phyloP scores from a whole-genome alignment of 805 yeast genomes.

The Geotrichum ghanense region DNA sequence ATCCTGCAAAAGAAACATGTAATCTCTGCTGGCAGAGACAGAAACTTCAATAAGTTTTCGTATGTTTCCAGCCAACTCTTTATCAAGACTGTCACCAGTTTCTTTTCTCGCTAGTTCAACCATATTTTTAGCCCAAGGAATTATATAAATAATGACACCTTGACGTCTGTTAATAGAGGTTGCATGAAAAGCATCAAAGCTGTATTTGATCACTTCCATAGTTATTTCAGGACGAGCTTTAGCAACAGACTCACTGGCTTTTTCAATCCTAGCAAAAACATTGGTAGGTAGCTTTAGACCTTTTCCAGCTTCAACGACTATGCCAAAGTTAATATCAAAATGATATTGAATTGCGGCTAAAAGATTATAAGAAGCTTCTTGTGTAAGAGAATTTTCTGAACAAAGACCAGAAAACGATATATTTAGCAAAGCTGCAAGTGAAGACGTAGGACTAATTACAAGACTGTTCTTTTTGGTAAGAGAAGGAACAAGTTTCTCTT shows the following conservation, averaged over 20 bases:
- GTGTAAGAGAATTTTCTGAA: constrained; percentile 45
- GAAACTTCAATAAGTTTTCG: constrained; percentile 53
- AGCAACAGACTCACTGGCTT: constrained; percentile 49
- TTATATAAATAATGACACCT: constrained; percentile 38
- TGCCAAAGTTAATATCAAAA: constrained; percentile 50
- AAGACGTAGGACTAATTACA: constrained; percentile 20
- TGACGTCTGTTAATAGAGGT: constrained; percentile 17
- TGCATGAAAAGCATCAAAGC: constrained; percentile 39
- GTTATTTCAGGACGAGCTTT: constrained; percentile 46
- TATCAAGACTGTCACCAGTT: constrained; percentile 49
- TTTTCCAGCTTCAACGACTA: constrained; percentile 40
- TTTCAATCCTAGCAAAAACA: constrained; percentile 46
- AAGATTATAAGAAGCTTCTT: constrained; percentile 52
- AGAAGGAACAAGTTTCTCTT: neutral
- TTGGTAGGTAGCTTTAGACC: constrained; percentile 61
- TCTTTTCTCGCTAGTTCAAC: constrained; percentile 41
- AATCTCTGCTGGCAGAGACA: constrained; percentile 34
- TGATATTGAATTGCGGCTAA: constrained; percentile 50
- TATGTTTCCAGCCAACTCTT: constrained; percentile 46
- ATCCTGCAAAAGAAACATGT: constrained; percentile 43
- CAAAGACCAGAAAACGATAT: constrained; percentile 59
- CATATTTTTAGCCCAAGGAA: constrained; percentile 69
- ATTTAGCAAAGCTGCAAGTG: constrained; percentile 52
- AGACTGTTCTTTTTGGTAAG: neutral
- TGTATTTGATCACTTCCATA: constrained; percentile 38